phyloP scores from a whole-genome alignment of 129 eudicot genomes.

The Erigeron canadensis region DNA sequence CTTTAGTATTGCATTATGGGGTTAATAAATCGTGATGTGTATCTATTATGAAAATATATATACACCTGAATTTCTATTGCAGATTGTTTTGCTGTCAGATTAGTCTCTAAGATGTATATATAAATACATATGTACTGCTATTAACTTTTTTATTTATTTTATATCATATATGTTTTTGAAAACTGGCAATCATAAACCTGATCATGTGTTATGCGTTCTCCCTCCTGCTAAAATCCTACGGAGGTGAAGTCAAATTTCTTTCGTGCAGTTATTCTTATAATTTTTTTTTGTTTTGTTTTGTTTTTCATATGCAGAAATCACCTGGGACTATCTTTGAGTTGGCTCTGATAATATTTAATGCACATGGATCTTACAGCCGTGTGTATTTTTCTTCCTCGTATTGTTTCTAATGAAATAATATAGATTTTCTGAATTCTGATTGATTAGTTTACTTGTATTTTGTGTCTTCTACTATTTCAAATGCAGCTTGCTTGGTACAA shows the following conservation, averaged over 20 bases:
- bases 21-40: not conserved
- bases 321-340: constrained; percentile 52
- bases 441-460: constrained; percentile 6
- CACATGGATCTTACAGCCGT: constrained; percentile 83
- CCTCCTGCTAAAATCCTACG: not conserved
- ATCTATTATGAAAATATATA: too few species aligned
- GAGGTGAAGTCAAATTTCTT: not conserved
- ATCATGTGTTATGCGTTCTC: too few species aligned
- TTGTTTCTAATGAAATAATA: constrained; percentile 2
- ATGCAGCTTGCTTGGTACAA: constrained; percentile 74
- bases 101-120: too few species aligned
- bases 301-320: constrained; percentile 52
- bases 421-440: constrained; percentile 3
- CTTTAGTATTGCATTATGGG: not conserved
- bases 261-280: constrained; percentile 4
- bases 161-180: too few species aligned
- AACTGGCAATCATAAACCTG: too few species aligned
- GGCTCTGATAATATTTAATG: constrained; percentile 61
- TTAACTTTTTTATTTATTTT: too few species aligned
- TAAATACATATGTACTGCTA: too few species aligned
- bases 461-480: not conserved
- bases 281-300: not conserved
- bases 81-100: too few species aligned
- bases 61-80: too few species aligned
- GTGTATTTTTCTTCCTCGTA: constrained; percentile 23